Conservation (phyloP, 179 eudicot species). For the Carnegiea gigantea region DNA sequence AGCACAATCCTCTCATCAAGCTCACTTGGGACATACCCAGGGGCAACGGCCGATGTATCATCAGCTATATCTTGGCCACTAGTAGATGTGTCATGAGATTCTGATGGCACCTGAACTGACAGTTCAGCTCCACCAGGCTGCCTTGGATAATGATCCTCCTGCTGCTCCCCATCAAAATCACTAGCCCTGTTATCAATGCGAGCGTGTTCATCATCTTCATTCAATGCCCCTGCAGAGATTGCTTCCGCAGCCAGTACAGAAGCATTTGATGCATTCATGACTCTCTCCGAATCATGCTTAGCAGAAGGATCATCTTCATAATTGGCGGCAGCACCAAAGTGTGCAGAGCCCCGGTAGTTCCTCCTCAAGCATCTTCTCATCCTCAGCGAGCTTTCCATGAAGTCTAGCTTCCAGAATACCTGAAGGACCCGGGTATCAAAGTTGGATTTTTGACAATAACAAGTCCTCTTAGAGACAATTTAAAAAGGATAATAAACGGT, state of each 20-base stretch:
- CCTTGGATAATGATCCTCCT: constrained; percentile 45
- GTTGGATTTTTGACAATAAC: background rate
- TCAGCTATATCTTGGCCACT: constrained; percentile 52
- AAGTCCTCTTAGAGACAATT: background rate
- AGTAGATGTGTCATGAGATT: constrained; percentile 41
- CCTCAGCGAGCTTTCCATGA: constrained; percentile 88
- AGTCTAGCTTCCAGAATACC: constrained; percentile 95
- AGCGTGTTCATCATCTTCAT: constrained; percentile 71
- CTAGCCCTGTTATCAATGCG: constrained; percentile 39
- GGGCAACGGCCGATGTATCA: constrained; percentile 59
- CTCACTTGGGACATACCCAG: constrained; percentile 92
- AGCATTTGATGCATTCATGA: constrained; percentile 58
- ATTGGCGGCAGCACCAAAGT: constrained; percentile 62
- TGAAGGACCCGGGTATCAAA: constrained; percentile 10
- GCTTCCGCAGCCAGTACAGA: constrained; percentile 80
- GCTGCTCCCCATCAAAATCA: constrained; percentile 45
- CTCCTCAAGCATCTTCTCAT: constrained; percentile 85
- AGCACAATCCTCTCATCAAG: constrained; percentile 86
- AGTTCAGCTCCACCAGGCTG: constrained; percentile 52
- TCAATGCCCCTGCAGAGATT: constrained; percentile 59
- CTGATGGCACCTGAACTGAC: constrained; percentile 42
- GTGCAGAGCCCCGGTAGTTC: constrained; percentile 81
- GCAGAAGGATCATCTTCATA: constrained; percentile 10
- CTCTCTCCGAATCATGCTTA: constrained; percentile 39
- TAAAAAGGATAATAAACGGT: background rate